phyloP scores from a whole-genome alignment of 2,329 filamentous ascomycete genomes.

The Ophiostoma perfectum region DNA sequence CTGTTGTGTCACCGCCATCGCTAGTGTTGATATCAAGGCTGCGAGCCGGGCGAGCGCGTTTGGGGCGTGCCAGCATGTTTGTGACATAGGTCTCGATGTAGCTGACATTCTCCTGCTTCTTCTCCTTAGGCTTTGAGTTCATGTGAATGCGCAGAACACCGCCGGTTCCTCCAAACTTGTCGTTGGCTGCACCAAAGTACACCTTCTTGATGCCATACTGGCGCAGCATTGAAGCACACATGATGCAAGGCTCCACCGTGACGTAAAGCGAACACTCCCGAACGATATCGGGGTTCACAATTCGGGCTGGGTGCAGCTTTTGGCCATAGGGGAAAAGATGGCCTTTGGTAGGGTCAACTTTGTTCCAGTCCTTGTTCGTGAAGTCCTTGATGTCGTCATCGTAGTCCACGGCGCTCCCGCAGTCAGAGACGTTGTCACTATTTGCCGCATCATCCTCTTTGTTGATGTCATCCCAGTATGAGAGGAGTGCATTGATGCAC shows the following conservation, averaged over 20 bases:
- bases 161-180: slow-evolving; percentile 93
- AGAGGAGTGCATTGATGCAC: slow-evolving; percentile 60
- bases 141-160: slow-evolving; percentile 84
- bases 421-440: slow-evolving; percentile 39
- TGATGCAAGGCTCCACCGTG: slow-evolving; percentile 96
- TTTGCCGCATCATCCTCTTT: slow-evolving; percentile 27
- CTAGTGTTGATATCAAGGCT: slow-evolving; percentile 4
- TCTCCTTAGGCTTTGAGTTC: slow-evolving; percentile 43
- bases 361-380: slow-evolving; percentile 43
- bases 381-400: slow-evolving; percentile 29
- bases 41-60: slow-evolving; percentile 17
- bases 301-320: slow-evolving; percentile 49
- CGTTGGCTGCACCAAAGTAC: slow-evolving; percentile 92
- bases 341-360: slow-evolving; percentile 50
- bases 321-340: slow-evolving; percentile 59
- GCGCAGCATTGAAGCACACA: slow-evolving; percentile 89
- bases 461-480: slow-evolving; percentile 36
- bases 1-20: not conserved
- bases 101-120: slow-evolving; percentile 28
- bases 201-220: slow-evolving; percentile 85
- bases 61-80: slow-evolving; percentile 26
- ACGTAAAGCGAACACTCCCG: slow-evolving; percentile 77
- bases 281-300: slow-evolving; percentile 63
- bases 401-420: slow-evolving; percentile 31
- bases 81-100: slow-evolving; percentile 28